These are phyloP conservation scores for Globisporangium barbulae DNA, from an alignment of 352 stramenopile genomes.

Conservation along the genomic window DNA sequence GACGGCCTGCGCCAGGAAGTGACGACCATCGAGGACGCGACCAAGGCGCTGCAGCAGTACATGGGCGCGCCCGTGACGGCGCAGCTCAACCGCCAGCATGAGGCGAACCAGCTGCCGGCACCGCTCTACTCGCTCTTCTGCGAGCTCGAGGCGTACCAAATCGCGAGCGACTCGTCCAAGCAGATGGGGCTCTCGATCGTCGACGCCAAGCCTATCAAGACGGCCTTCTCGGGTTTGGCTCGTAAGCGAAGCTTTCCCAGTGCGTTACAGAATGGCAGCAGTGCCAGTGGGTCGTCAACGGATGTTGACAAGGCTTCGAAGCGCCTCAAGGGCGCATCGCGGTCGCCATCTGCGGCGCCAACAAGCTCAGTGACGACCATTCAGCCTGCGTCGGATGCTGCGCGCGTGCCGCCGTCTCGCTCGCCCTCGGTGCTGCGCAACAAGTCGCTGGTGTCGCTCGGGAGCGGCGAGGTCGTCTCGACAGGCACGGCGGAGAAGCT, in stretches of 20 bases:
- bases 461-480: conserved; percentile 43
- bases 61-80: conserved; percentile 49
- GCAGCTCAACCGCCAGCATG: conserved; percentile 35
- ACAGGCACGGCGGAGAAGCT: conserved; percentile 41
- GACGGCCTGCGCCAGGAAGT: conserved; percentile 50
- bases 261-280: conserved; percentile 16
- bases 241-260: conserved; percentile 18
- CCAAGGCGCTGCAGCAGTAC: conserved; percentile 51
- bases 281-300: neutral
- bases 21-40: conserved; percentile 52
- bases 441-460: conserved; percentile 6
- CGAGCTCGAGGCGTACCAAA: conserved; percentile 69
- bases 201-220: conserved; percentile 25
- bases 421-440: conserved; percentile 44
- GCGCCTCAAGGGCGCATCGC: conserved; percentile 36
- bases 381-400: conserved; percentile 12
- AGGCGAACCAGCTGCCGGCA: conserved; percentile 45
- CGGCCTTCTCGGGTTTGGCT: conserved; percentile 15
- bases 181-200: conserved; percentile 55
- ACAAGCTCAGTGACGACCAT: neutral
- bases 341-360: conserved; percentile 30
- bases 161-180: conserved; percentile 42
- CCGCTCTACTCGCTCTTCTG: conserved; percentile 72
- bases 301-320: conserved; percentile 29
- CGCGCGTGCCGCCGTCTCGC: conserved; percentile 34